Percentiles rank a stretch among this genome's conserved stretches.
Evolutionary conservation across 2,329 filamentous ascomycete genomes (phyloP).

Genomic region (Ilyonectria mors-panacis): DNA sequence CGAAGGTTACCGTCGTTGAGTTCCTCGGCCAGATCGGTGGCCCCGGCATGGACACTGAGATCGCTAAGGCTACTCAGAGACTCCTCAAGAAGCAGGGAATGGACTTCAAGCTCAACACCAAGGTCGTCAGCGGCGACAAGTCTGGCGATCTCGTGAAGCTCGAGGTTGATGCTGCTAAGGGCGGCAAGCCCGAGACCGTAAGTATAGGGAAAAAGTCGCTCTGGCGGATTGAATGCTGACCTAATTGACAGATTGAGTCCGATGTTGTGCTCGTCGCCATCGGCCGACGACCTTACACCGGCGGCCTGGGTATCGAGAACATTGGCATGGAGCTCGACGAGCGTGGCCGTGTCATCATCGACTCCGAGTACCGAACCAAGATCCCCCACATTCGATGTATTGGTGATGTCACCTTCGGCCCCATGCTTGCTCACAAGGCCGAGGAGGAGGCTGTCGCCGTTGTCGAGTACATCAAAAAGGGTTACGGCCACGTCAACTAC

Average conservation of each 20-base stretch:
- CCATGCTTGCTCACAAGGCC: slow-evolving; percentile 99
- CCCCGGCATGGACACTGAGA: slow-evolving; percentile 96
- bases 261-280: slow-evolving; percentile 98
- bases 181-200: slow-evolving; percentile 93
- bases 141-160: slow-evolving; percentile 84
- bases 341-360: slow-evolving; percentile 94
- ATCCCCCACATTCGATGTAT: slow-evolving; percentile 96
- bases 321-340: slow-evolving; percentile 93
- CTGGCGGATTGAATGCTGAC: slow-evolving; percentile 40
- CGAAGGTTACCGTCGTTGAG: slow-evolving; percentile 97
- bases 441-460: slow-evolving; percentile 97
- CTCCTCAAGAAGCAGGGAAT: slow-evolving; percentile 96
- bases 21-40: slow-evolving; percentile 97
- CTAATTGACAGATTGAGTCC: slow-evolving; percentile 79
- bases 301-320: slow-evolving; percentile 92
- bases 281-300: slow-evolving; percentile 94
- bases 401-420: slow-evolving; percentile 96
- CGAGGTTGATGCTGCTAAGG: slow-evolving; percentile 92
- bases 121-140: slow-evolving; percentile 89
- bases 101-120: slow-evolving; percentile 98
- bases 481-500: slow-evolving; percentile 99
- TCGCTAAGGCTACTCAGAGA: slow-evolving; percentile 93
- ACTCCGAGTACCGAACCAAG: slow-evolving; percentile 99
- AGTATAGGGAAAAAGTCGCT: slow-evolving; percentile 53
- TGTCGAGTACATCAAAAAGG: slow-evolving; percentile 98